These are phyloP conservation scores for Trametes pubescens DNA, from an alignment of 1,284 basidiomycete species.

Conservation along the genomic window DNA sequence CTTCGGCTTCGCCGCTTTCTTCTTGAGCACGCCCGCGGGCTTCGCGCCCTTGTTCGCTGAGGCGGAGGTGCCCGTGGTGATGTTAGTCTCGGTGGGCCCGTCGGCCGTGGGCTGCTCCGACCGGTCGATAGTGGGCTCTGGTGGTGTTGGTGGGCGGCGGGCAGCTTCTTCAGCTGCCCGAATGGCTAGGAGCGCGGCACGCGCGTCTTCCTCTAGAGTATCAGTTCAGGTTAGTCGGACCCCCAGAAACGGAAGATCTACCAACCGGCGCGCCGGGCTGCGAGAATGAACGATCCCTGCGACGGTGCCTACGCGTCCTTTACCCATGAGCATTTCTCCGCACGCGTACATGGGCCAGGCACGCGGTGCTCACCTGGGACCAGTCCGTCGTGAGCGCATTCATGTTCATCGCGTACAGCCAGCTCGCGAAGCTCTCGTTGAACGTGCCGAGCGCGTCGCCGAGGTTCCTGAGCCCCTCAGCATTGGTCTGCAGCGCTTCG, in stretches of 20 bases:
- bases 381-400: slow-evolving; percentile 93
- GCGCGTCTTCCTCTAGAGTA: slow-evolving; percentile 44
- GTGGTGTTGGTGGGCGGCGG: slow-evolving; percentile 46
- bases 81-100: slow-evolving; percentile 39
- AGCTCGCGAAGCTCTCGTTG: slow-evolving; percentile 94
- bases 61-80: slow-evolving; percentile 45
- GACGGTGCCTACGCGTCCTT: slow-evolving; percentile 60
- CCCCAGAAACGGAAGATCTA: neutral
- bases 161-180: slow-evolving; percentile 38
- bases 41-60: slow-evolving; percentile 46
- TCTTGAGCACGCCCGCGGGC: slow-evolving; percentile 52
- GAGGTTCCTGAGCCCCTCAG: slow-evolving; percentile 71
- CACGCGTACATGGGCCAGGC: neutral
- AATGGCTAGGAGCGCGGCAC: slow-evolving; percentile 40
- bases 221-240: neutral
- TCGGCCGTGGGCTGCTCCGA: slow-evolving; percentile 41
- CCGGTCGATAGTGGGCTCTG: slow-evolving; percentile 45
- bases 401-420: slow-evolving; percentile 93
- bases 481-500: slow-evolving; percentile 65
- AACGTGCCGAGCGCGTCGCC: slow-evolving; percentile 84
- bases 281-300: slow-evolving; percentile 66
- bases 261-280: slow-evolving; percentile 68
- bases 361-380: slow-evolving; percentile 69
- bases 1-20: slow-evolving; percentile 70
- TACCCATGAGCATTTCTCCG: neutral